These are phyloP conservation scores for Pyrus hybrid DNA, from an alignment of 331 rosid species.

Conservation along the genomic window DNA sequence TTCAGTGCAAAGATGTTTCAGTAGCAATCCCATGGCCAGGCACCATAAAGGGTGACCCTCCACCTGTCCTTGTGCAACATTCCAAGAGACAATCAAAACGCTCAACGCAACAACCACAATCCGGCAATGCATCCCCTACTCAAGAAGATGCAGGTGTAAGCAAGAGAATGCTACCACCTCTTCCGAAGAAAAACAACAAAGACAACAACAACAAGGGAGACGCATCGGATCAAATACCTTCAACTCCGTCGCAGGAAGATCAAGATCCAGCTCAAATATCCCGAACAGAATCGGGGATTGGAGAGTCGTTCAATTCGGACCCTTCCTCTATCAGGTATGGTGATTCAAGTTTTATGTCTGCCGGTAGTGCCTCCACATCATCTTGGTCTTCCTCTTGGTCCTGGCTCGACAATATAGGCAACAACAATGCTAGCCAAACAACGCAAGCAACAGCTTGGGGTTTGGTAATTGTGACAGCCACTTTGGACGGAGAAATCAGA, in stretches of 20 bases:
- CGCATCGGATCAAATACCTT: neutral
- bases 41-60: slow-evolving; percentile 57
- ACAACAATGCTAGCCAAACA: slow-evolving; percentile 20
- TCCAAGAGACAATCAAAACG: slow-evolving; percentile 50
- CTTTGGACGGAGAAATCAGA: slow-evolving; percentile 74
- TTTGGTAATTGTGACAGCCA: slow-evolving; percentile 78
- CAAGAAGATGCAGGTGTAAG: slow-evolving; percentile 19
- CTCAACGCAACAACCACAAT: neutral
- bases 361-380: slow-evolving; percentile 27
- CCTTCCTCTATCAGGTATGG: slow-evolving; percentile 27
- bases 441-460: slow-evolving; percentile 73
- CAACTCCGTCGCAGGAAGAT: slow-evolving; percentile 19
- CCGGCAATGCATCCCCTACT: slow-evolving; percentile 21
- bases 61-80: slow-evolving; percentile 12
- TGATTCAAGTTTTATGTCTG: slow-evolving; percentile 34
- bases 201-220: neutral
- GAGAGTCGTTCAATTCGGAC: slow-evolving; percentile 40
- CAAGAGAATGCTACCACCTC: slow-evolving; percentile 54
- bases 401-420: slow-evolving; percentile 27
- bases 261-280: slow-evolving; percentile 28
- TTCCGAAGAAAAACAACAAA: slow-evolving; percentile 43
- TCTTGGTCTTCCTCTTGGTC: slow-evolving; percentile 56
- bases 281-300: slow-evolving; percentile 24
- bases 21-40: slow-evolving; percentile 77
- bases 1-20: slow-evolving; percentile 75